Conservation (phyloP, 2,329 filamentous ascomycete genomes). For the Onygena corvina region DNA sequence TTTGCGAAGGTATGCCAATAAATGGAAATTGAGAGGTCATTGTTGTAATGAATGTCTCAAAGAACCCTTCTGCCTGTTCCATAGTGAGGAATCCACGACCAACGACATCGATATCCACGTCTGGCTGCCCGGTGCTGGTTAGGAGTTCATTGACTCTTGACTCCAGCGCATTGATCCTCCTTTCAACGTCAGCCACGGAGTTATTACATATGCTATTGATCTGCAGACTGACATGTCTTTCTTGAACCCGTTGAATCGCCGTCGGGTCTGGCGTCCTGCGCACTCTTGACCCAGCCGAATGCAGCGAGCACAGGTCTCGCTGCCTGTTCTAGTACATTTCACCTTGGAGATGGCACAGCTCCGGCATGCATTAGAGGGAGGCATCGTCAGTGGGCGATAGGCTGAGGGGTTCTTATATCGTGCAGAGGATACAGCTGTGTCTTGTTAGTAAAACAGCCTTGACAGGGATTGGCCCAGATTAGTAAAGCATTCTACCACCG, state of each 20-base stretch:
- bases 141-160: conserved; percentile 13
- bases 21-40: conserved; percentile 32
- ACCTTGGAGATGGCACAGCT: conserved; percentile 4
- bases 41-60: conserved; percentile 24
- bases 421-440: too few relatives aligned
- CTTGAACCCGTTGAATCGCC: conserved; percentile 26
- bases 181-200: conserved; percentile 11
- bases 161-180: conserved; percentile 29
- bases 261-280: conserved; percentile 26
- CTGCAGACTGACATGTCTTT: conserved; percentile 28
- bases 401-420: too few relatives aligned
- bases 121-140: not conserved
- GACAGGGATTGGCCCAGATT: too few relatives aligned
- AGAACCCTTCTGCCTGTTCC: conserved; percentile 16
- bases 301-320: conserved; percentile 18
- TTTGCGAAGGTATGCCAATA: conserved; percentile 22
- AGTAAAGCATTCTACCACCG: too few relatives aligned
- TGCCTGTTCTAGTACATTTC: not conserved
- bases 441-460: too few relatives aligned
- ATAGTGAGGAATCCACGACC: conserved; percentile 14
- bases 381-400: too few relatives aligned
- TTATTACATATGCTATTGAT: not conserved
- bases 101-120: conserved; percentile 16
- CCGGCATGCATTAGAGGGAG: not conserved
- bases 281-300: conserved; percentile 28